phyloP scores from a whole-genome alignment of 805 yeast genomes.

The Candida coquimbonensis region DNA sequence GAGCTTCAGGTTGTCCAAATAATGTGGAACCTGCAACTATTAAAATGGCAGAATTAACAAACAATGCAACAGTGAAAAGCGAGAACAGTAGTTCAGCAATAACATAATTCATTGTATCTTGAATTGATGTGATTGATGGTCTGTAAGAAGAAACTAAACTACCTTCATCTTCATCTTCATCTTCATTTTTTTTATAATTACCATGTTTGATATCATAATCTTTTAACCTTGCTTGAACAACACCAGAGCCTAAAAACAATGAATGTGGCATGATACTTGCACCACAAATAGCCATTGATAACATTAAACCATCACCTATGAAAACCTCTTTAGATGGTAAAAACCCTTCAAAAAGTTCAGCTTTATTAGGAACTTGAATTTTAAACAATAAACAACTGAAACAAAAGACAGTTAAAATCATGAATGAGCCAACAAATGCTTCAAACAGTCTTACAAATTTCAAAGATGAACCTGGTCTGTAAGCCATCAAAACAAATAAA shows the following conservation, averaged over 20 bases:
- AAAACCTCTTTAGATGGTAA: constrained; percentile 45
- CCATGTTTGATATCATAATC: constrained; percentile 73
- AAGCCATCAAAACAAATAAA: constrained; percentile 76
- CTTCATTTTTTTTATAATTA: constrained; percentile 33
- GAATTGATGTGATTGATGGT: constrained; percentile 78
- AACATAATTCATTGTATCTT: constrained; percentile 74
- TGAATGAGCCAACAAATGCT: constrained; percentile 68
- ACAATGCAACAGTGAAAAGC: constrained; percentile 80
- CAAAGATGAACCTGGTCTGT: constrained; percentile 79
- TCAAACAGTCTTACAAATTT: constrained; percentile 74
- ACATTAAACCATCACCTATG: constrained; percentile 61
- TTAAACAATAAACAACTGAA: constrained; percentile 72
- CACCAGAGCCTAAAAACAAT: constrained; percentile 78
- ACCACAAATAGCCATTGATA: constrained; percentile 81
- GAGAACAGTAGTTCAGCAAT: constrained; percentile 79
- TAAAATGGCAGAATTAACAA: constrained; percentile 83
- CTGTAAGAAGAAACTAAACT: constrained; percentile 35
- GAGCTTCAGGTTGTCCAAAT: constrained; percentile 44
- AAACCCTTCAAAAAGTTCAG: constrained; percentile 64
- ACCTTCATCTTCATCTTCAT: constrained; percentile 26
- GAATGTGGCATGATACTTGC: constrained; percentile 97
- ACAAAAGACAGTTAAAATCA: constrained; percentile 77
- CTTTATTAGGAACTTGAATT: constrained; percentile 47
- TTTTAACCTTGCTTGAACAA: constrained; percentile 78
- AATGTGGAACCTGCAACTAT: constrained; percentile 92